These are phyloP conservation scores for Pseudogymnoascus sp. DNA, from an alignment of 2,329 filamentous ascomycete species.

Conservation along the genomic window DNA sequence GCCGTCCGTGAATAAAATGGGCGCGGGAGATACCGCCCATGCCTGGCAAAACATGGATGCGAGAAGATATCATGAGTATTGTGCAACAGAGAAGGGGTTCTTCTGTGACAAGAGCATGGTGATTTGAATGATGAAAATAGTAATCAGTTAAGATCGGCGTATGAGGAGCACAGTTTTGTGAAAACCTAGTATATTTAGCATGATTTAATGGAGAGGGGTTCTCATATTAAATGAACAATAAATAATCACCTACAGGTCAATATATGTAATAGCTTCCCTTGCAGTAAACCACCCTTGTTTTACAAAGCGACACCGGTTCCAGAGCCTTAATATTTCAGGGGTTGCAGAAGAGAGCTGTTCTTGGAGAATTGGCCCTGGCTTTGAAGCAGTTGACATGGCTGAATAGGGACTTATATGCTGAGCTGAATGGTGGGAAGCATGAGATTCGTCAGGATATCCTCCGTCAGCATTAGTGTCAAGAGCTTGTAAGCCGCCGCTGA, in stretches of 20 bases:
- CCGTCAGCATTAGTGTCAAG: slow-evolving; percentile 26
- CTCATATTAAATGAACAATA: neutral
- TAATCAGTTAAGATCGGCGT: slow-evolving; percentile 44
- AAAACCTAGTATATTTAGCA: slow-evolving; percentile 30
- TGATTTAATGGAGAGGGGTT: neutral
- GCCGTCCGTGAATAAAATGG: slow-evolving; percentile 44
- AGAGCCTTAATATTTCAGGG: slow-evolving; percentile 34
- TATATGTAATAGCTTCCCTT: slow-evolving; percentile 43
- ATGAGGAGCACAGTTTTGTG: slow-evolving; percentile 41
- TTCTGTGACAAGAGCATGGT: slow-evolving; percentile 39
- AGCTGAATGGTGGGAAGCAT: slow-evolving; percentile 29
- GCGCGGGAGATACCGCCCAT: slow-evolving; percentile 39
- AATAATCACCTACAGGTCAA: slow-evolving; percentile 36
- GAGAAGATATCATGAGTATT: slow-evolving; percentile 47
- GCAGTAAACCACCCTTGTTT: slow-evolving; percentile 49
- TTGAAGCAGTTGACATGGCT: slow-evolving; percentile 10
- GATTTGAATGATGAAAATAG: slow-evolving; percentile 41
- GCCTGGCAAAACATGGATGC: slow-evolving; percentile 38
- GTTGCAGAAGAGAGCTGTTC: neutral
- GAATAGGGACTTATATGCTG: slow-evolving; percentile 29
- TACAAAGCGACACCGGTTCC: slow-evolving; percentile 44
- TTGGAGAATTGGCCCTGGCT: neutral
- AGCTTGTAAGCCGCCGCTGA: slow-evolving; percentile 30
- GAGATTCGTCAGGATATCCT: slow-evolving; percentile 25
- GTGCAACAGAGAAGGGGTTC: slow-evolving; percentile 46